Evolutionary conservation across 208 protist species (phyloP).

Genomic region (Crithidia mellificae): DNA sequence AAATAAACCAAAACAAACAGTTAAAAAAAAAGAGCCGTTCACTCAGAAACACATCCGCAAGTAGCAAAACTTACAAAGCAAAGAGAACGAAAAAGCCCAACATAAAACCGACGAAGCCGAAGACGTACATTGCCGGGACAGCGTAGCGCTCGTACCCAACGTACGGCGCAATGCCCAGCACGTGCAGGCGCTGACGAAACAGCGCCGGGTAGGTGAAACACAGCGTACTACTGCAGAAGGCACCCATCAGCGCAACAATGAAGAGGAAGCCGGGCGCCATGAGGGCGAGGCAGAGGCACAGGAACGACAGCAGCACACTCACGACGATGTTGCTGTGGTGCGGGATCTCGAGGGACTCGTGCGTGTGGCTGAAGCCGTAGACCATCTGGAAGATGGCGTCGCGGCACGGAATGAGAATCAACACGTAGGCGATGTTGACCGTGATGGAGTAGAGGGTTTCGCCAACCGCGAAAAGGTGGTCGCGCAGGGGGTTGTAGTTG

Average conservation of each 20-base stretch:
- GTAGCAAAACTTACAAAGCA: slow-evolving; percentile 11
- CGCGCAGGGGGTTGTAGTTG: slow-evolving; percentile 63
- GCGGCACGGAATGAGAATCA: slow-evolving; percentile 66
- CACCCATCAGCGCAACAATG: slow-evolving; percentile 67
- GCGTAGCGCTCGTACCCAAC: slow-evolving; percentile 32
- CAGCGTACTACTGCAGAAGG: slow-evolving; percentile 69
- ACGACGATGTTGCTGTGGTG: slow-evolving; percentile 41
- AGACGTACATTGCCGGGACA: slow-evolving; percentile 46
- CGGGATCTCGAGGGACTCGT: slow-evolving; percentile 38
- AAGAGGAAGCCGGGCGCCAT: slow-evolving; percentile 56
- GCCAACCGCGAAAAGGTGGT: slow-evolving; percentile 50
- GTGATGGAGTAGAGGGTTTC: slow-evolving; percentile 58
- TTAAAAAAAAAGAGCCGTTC: no score
- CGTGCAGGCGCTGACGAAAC: slow-evolving; percentile 61
- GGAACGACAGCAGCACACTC: slow-evolving; percentile 42
- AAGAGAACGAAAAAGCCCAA: slow-evolving; percentile 39
- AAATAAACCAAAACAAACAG: no score
- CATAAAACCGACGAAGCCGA: slow-evolving; percentile 49
- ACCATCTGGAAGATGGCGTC: slow-evolving; percentile 61
- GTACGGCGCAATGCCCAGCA: slow-evolving; percentile 44
- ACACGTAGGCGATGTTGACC: slow-evolving; percentile 59
- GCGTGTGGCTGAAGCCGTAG: slow-evolving; percentile 58
- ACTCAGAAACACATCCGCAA: no score
- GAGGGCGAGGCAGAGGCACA: slow-evolving; percentile 53
- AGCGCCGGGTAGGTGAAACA: slow-evolving; percentile 72